phyloP scores from a whole-genome alignment of 163 green algal species.

The Coccomyxa subellipsoidea region DNA sequence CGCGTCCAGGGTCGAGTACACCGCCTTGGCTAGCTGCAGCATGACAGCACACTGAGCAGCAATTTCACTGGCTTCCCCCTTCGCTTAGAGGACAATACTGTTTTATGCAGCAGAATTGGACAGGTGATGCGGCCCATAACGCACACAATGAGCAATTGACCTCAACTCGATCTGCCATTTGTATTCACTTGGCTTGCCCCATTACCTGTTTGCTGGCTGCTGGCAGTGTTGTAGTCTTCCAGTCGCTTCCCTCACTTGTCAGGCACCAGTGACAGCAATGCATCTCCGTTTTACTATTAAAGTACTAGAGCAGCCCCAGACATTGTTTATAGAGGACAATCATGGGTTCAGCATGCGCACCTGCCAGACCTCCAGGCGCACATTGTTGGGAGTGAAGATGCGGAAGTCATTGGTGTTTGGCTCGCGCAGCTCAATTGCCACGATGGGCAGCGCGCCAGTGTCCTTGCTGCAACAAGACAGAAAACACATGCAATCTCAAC shows the following conservation, averaged over 20 bases:
- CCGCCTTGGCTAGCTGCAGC: conserved; percentile 41
- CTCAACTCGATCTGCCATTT: too few relatives aligned
- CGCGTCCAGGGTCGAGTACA: conserved; percentile 34
- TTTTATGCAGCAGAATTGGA: too few relatives aligned
- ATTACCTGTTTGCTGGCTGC: too few relatives aligned
- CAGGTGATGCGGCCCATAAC: too few relatives aligned
- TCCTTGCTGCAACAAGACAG: background rate
- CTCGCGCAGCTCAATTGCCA: background rate
- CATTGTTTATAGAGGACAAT: background rate
- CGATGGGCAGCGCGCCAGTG: background rate
- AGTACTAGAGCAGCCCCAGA: background rate
- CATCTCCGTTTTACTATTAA: background rate
- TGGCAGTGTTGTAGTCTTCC: too few relatives aligned
- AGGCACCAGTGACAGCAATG: background rate
- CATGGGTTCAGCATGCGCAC: background rate
- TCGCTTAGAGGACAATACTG: too few relatives aligned
- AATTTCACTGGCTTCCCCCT: too few relatives aligned
- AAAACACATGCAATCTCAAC: too few relatives aligned
- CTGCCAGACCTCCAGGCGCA: background rate
- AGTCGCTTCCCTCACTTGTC: too few relatives aligned
- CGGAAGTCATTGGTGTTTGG: background rate
- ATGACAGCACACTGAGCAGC: background rate
- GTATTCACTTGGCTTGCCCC: too few relatives aligned
- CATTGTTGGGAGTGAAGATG: background rate
- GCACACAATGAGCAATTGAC: too few relatives aligned